phyloP scores from a whole-genome alignment of 2,329 filamentous ascomycete species.

The Talaromyces funiculosus region DNA sequence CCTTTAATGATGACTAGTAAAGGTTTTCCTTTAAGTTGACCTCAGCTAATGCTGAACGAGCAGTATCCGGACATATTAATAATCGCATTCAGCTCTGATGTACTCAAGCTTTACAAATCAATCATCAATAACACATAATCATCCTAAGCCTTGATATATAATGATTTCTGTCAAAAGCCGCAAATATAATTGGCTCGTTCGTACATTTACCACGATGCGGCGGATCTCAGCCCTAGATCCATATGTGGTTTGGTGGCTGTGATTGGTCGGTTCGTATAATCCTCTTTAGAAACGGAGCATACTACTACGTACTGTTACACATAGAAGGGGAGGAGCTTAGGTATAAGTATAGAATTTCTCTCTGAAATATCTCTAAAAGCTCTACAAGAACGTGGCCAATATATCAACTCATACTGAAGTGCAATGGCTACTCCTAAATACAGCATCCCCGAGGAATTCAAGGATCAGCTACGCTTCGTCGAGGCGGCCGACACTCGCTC shows the following conservation, averaged over 20 bases:
- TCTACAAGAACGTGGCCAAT: too few relatives aligned
- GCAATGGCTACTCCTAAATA: conserved; percentile 1
- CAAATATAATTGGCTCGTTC: conserved; percentile 2
- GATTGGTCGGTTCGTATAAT: conserved; percentile 6
- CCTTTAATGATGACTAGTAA: too few relatives aligned
- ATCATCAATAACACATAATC: background rate
- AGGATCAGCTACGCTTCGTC: conserved; percentile 8
- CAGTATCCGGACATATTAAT: background rate
- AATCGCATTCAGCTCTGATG: background rate
- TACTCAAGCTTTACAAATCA: background rate
- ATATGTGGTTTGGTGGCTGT: background rate
- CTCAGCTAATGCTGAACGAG: too few relatives aligned
- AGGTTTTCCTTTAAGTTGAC: too few relatives aligned
- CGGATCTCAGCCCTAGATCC: background rate
- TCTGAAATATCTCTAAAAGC: background rate
- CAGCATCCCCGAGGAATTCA: conserved; percentile 7
- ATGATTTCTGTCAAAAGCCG: background rate
- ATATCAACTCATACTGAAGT: too few relatives aligned
- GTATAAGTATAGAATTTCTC: background rate
- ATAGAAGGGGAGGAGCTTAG: background rate
- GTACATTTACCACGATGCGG: background rate
- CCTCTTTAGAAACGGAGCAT: background rate
- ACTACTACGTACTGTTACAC: background rate
- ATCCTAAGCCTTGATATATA: background rate
- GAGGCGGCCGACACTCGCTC: conserved; percentile 2